A percentile compares a stretch with the other conserved stretches of the same genome.
These are phyloP conservation scores for Nicotiana noctiflora DNA, from an alignment of 257 asterid genomes.

Conservation along the genomic window DNA sequence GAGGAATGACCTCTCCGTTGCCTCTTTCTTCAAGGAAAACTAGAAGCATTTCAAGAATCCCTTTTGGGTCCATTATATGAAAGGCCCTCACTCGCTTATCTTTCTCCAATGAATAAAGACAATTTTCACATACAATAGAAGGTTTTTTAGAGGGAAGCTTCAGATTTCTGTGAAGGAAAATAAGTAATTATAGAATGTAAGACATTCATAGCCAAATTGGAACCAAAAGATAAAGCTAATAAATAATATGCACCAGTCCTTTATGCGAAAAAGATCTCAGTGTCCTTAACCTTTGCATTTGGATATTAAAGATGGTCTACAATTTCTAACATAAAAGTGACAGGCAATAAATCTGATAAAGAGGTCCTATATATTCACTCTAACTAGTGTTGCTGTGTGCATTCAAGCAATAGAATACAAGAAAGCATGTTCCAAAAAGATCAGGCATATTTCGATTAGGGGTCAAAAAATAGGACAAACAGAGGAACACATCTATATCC, in stretches of 20 bases:
- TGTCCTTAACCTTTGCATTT: neutral
- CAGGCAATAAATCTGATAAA: neutral
- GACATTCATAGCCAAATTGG: neutral
- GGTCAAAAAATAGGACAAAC: no score
- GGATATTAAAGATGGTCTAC: neutral
- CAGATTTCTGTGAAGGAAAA: slow-evolving; percentile 47
- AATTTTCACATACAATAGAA: slow-evolving; percentile 85
- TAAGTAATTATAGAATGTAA: neutral
- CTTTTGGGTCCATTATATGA: slow-evolving; percentile 77
- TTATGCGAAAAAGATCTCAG: neutral
- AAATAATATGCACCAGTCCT: neutral
- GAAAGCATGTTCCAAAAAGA: neutral
- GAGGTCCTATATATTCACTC: neutral
- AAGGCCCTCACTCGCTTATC: slow-evolving; percentile 73
- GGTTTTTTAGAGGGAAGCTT: slow-evolving; percentile 90
- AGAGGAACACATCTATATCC: no score
- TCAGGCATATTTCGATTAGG: no score
- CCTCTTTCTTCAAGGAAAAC: slow-evolving; percentile 85
- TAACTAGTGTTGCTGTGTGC: neutral
- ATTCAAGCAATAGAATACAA: neutral
- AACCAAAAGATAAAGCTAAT: neutral
- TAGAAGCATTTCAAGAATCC: slow-evolving; percentile 66
- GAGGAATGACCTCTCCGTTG: slow-evolving; percentile 33
- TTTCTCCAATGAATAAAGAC: slow-evolving; percentile 69
- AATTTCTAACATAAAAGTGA: neutral